Base-by-base conservation (phyloP, 805 yeast genomes). In the Teunomyces aglyptinius region DNA sequence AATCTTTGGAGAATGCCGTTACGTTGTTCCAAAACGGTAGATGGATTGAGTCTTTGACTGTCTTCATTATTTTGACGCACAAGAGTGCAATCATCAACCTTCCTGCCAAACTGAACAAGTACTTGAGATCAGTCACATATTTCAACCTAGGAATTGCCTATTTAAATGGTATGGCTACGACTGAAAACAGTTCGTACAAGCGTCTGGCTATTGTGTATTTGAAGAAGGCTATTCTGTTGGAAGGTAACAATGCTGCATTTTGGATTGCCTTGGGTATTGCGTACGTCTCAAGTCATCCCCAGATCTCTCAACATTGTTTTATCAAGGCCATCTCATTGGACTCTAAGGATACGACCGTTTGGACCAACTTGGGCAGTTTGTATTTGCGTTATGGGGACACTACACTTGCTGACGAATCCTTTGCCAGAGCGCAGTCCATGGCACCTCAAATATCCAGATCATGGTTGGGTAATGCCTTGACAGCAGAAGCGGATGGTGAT, bases 281-380 rank as follows among this genome's bases (percentile, higher is more conserved):
- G 0, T 80, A 89, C 6, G 75, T 83, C 45, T 67, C 80, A 3
- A 64, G 73, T 3, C 86, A 82, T 52, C 83, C 92, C 0, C 76
- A 78, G 41, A 86, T 89, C 5, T 74, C 97, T 0, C 99, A 94
- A 65, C 99, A 94, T 67, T 89, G 97, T 62, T 89, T 87, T 56
- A 86, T 94, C 55, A 85, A 88, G 51, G 91, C 97, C 0, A 67
- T 83, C 2, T 75, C 87, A 0, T 65, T 90, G 33, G 84, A 87
- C 41, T 79, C 86, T 5, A 79, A 80, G 44, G 87, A 86, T 46
- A 78, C 85, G 3, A 68, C 68, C 13, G 77, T 83, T 4, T 94
- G 97, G 97, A 76, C 83, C 12, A 88, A 89, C 55, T 68, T 94
- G 48, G 97, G 96, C 0, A 77, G 86, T 5, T 69, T 94, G 29